These are phyloP conservation scores for Hibiscus syriacus DNA, from an alignment of 345 rosid species.

Conservation along the genomic window DNA sequence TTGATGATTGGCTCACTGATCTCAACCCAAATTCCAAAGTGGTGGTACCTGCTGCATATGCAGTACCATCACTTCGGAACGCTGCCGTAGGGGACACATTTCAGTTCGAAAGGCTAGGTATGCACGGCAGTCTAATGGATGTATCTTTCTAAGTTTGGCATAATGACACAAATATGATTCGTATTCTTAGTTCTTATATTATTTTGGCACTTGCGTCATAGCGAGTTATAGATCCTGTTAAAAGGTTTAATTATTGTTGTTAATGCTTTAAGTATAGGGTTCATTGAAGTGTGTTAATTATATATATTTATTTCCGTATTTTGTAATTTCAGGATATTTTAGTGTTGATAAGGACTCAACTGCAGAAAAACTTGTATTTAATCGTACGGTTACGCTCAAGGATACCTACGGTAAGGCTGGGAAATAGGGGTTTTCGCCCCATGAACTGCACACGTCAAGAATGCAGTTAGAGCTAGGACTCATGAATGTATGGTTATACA, in stretches of 20 bases:
- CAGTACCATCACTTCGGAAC: constrained; percentile 46
- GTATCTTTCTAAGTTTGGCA: background rate
- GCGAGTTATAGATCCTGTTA: background rate
- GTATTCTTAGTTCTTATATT: background rate
- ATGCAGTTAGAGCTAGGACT: background rate
- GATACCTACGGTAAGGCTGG: constrained; percentile 49
- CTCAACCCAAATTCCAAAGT: constrained; percentile 61
- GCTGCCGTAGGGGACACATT: constrained; percentile 64
- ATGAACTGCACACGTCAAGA: constrained; percentile 3
- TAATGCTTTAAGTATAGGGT: too few species aligned
- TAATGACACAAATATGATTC: background rate
- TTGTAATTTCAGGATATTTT: constrained; percentile 57
- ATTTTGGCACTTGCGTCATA: background rate
- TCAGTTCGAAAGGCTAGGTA: constrained; percentile 83
- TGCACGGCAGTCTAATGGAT: background rate
- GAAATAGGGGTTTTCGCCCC: constrained; percentile 35
- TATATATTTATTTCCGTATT: background rate
- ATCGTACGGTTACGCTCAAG: constrained; percentile 71
- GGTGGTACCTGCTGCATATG: constrained; percentile 53
- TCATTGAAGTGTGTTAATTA: too few species aligned
- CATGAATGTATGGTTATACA: background rate
- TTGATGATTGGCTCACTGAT: constrained; percentile 78
- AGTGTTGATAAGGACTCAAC: constrained; percentile 71
- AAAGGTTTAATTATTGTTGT: too few species aligned
- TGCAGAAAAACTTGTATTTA: constrained; percentile 66